Evolutionary conservation across 2,329 filamentous ascomycete genomes (phyloP).

Genomic region (Fusarium udum): DNA sequence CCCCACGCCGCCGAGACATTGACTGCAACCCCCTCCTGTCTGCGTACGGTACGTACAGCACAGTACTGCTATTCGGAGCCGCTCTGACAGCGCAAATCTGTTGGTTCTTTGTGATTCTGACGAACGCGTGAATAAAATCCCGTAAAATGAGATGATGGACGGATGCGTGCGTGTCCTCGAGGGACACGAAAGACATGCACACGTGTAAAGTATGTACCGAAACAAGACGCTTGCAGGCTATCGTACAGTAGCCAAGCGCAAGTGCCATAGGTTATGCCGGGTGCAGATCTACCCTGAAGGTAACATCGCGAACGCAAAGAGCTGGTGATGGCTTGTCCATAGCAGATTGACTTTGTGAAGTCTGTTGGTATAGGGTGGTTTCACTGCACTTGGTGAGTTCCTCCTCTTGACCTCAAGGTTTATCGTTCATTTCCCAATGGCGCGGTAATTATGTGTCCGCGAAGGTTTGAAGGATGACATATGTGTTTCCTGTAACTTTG

Average conservation of each 20-base stretch:
- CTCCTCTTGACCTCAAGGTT: not conserved
- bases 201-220: slow-evolving; percentile 21
- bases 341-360: not conserved
- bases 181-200: slow-evolving; percentile 24
- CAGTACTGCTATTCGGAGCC: slow-evolving; percentile 12
- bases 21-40: slow-evolving; percentile 23
- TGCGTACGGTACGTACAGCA: not conserved
- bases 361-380: slow-evolving; percentile 17
- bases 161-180: slow-evolving; percentile 23
- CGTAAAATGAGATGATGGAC: slow-evolving; percentile 1
- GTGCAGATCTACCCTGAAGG: slow-evolving; percentile 31
- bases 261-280: slow-evolving; percentile 8
- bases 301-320: slow-evolving; percentile 23
- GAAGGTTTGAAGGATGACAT: not conserved
- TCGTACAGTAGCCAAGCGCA: not conserved
- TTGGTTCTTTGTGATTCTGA: slow-evolving; percentile 3
- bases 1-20: slow-evolving; percentile 42
- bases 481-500: not conserved
- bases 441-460: not conserved
- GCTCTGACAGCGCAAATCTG: slow-evolving; percentile 3
- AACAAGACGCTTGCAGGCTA: slow-evolving; percentile 2
- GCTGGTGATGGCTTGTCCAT: slow-evolving; percentile 2
- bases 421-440: not conserved
- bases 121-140: slow-evolving; percentile 30
- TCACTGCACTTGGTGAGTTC: not conserved